A percentile compares a stretch with the other conserved stretches of the same genome.
phyloP scores from a whole-genome alignment of 2,329 filamentous ascomycete species.

The Stenocarpella maydis region DNA sequence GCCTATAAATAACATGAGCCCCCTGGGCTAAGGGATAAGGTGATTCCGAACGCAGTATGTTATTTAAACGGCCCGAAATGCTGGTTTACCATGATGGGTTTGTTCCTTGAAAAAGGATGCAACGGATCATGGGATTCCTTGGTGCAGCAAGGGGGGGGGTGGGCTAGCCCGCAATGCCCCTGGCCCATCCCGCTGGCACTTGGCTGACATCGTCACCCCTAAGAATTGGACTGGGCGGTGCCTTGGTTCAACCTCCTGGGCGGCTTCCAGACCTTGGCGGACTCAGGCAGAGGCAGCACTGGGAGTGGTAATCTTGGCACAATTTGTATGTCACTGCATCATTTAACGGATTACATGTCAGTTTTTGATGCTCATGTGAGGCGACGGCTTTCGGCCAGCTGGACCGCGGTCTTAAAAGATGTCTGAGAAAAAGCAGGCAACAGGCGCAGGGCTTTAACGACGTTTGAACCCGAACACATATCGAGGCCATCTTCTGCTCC shows the following conservation, averaged over 20 bases:
- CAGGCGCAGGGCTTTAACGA: background rate
- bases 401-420: background rate
- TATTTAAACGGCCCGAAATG: background rate
- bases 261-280: constrained; percentile 3
- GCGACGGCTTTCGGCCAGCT: constrained; percentile 7
- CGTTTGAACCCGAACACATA: background rate
- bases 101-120: background rate
- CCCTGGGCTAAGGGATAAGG: background rate
- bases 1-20: too few species aligned
- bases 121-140: background rate
- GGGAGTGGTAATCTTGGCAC: background rate
- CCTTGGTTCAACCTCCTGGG: background rate
- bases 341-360: constrained; percentile 5
- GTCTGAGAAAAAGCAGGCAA: background rate
- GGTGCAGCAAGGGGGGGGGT: background rate
- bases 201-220: constrained; percentile 16
- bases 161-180: background rate
- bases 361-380: background rate
- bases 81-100: background rate
- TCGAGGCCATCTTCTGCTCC: background rate
- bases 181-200: background rate
- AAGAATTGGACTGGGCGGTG: constrained; percentile 1
- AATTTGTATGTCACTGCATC: background rate
- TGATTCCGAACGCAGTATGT: background rate
- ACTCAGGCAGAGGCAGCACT: background rate